A percentile compares a stretch with the other conserved stretches of the same genome.
These are phyloP conservation scores for Phytophthora brassicae DNA, from an alignment of 352 stramenopile genomes.

Conservation along the genomic window DNA sequence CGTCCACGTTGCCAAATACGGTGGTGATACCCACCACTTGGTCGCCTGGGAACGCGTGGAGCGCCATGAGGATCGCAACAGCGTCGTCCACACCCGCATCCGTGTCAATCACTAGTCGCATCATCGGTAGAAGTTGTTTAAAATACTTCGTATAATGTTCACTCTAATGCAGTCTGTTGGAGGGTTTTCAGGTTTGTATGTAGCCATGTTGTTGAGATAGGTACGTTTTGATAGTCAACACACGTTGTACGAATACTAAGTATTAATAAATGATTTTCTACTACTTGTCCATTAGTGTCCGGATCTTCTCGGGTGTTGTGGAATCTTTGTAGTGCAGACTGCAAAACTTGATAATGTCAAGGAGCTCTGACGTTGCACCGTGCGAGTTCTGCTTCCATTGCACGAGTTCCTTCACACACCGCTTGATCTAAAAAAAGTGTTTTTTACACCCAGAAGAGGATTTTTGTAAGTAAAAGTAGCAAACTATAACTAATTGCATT, in stretches of 20 bases:
- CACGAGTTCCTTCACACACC: conserved; percentile 55
- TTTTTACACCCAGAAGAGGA: too few species aligned
- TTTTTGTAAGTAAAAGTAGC: background rate
- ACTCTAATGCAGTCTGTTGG: background rate
- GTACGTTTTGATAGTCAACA: conserved; percentile 1
- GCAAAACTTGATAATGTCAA: conserved; percentile 56
- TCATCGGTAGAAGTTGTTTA: background rate
- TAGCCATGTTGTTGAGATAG: conserved; percentile 3
- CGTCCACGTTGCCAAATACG: conserved; percentile 82
- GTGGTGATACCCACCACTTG: conserved; percentile 72
- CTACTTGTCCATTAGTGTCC: conserved; percentile 40
- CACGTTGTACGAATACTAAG: too few species aligned
- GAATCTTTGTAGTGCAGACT: conserved; percentile 56
- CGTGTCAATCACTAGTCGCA: conserved; percentile 75
- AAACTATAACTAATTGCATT: background rate
- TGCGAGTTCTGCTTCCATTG: conserved; percentile 35
- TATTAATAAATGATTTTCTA: background rate
- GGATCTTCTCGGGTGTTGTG: conserved; percentile 50
- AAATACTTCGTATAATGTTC: conserved; percentile 5
- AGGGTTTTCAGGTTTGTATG: background rate
- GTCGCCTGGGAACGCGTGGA: conserved; percentile 59
- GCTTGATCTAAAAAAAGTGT: too few species aligned
- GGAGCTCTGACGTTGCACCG: conserved; percentile 38
- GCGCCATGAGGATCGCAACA: conserved; percentile 69
- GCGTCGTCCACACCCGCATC: conserved; percentile 83